These are phyloP conservation scores for Zangia roseola DNA, from an alignment of 768 basidiomycete genomes.

Conservation along the genomic window DNA sequence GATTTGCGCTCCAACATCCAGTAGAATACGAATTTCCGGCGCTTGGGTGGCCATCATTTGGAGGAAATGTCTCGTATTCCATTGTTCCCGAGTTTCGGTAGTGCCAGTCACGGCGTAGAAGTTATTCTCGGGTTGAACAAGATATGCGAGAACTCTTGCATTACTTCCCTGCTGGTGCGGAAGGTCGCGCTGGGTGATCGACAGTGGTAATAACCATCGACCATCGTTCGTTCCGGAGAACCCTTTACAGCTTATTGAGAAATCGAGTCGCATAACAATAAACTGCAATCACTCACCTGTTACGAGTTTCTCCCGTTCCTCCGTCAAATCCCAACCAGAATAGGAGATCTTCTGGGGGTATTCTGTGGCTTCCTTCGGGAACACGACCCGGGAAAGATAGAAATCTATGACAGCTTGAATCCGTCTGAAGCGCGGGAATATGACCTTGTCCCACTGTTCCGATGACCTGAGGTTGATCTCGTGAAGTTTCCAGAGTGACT, in stretches of 20 bases:
- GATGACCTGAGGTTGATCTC: neutral
- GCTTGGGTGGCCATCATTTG: conserved; percentile 28
- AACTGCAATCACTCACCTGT: neutral
- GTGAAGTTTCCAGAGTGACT: neutral
- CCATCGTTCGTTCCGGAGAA: conserved; percentile 57
- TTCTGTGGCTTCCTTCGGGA: neutral
- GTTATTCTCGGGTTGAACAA: conserved; percentile 35
- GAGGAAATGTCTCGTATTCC: conserved; percentile 25
- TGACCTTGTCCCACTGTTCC: neutral
- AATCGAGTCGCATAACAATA: no score
- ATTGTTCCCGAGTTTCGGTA: conserved; percentile 27
- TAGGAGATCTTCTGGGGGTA: neutral
- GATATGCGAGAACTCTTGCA: conserved; percentile 33
- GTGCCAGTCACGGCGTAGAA: conserved; percentile 25
- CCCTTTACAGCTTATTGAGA: no score
- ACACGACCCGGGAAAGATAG: no score
- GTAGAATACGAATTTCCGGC: conserved; percentile 41
- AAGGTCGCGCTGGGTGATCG: conserved; percentile 26
- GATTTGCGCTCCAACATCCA: conserved; percentile 56
- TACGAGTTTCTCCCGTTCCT: neutral
- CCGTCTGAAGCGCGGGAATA: neutral
- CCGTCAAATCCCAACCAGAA: neutral
- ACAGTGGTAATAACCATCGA: conserved; percentile 17
- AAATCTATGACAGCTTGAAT: neutral
- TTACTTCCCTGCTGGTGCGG: conserved; percentile 41